Evolutionary conservation across 202 grass and related monocot species (phyloP).

Genomic region (Setaria italica): DNA sequence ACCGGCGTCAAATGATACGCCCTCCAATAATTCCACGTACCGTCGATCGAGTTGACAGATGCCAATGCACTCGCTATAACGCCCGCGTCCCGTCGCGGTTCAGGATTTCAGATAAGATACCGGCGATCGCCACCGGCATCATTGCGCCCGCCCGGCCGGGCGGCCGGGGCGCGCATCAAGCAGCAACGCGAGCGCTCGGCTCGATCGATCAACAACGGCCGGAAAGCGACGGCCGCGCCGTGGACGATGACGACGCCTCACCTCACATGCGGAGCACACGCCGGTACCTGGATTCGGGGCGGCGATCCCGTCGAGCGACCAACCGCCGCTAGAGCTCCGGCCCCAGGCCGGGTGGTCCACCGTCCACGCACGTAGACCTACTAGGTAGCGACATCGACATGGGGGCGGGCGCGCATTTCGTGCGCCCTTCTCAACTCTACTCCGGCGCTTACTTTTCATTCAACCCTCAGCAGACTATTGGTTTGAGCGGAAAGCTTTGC

Average conservation of each 20-base stretch:
- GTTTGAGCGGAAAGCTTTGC: background rate
- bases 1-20: no score
- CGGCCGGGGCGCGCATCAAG: background rate
- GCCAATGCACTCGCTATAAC: no score
- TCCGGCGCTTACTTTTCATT: background rate
- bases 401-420: background rate
- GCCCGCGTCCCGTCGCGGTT: no score
- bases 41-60: no score
- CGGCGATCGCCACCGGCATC: no score
- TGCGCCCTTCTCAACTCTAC: background rate
- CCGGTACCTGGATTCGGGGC: background rate
- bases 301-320: background rate
- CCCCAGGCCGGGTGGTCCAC: background rate
- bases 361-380: background rate
- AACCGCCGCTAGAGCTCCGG: background rate
- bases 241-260: background rate
- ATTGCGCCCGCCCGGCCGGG: no score
- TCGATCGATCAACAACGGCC: background rate
- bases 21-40: no score
- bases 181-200: background rate
- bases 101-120: no score
- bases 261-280: constrained; percentile 21
- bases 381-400: background rate
- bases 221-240: background rate
- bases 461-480: background rate